Conservation (phyloP, 495 filamentous ascomycete genomes). For the Podospora conica region DNA sequence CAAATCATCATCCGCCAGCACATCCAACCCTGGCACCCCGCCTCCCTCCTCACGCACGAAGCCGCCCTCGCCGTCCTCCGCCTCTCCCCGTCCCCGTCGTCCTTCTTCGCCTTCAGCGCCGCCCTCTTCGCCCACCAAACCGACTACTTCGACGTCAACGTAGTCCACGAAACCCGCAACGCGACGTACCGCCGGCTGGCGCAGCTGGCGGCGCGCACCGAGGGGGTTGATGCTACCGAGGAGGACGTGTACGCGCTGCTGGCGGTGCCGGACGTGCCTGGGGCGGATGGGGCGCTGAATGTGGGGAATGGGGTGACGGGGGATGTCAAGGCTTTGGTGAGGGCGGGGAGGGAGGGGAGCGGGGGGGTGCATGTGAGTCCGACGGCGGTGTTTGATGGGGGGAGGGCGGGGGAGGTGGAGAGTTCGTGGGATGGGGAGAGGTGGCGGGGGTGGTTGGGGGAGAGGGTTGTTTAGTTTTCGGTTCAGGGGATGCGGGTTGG, state of each 20-base stretch:
- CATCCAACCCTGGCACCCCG: constrained; percentile 94
- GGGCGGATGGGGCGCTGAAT: constrained; percentile 60
- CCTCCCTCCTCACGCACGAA: constrained; percentile 81
- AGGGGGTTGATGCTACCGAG: constrained; percentile 60
- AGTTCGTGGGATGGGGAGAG: constrained; percentile 70
- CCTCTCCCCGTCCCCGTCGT: constrained; percentile 56
- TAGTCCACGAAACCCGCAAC: constrained; percentile 78
- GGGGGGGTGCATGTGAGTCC: constrained; percentile 79
- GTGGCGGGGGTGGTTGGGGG: constrained; percentile 80
- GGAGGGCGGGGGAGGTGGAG: constrained; percentile 70
- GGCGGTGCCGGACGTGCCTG: constrained; percentile 55
- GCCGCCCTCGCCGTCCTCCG: constrained; percentile 71
- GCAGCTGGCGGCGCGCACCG: constrained; percentile 47
- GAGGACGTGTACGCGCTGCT: constrained; percentile 57
- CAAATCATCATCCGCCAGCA: constrained; percentile 82
- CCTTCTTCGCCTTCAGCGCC: constrained; percentile 71
- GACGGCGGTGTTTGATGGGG: constrained; percentile 81
- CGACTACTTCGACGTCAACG: constrained; percentile 73
- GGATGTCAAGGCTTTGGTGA: constrained; percentile 79
- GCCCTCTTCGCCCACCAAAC: constrained; percentile 64
- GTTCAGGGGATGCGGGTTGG: too few relatives aligned
- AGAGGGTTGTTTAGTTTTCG: constrained; percentile 56
- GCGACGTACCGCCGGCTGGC: constrained; percentile 74
- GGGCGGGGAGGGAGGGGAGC: constrained; percentile 60
- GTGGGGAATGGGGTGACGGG: constrained; percentile 71